Evolutionary conservation across 202 grass and related monocot species (phyloP).

Genomic region (Carex sylvatica): DNA sequence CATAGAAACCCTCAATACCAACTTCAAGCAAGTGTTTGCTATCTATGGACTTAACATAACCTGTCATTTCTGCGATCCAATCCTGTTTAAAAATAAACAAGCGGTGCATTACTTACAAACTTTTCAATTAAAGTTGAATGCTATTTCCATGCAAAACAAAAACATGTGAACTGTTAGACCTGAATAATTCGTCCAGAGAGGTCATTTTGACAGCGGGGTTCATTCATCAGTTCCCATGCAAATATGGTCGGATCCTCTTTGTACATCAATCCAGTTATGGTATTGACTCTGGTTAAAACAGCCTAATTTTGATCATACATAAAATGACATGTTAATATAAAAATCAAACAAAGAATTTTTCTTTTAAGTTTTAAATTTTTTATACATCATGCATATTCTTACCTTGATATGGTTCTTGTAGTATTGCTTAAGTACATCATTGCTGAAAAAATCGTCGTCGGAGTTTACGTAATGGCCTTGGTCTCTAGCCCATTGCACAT

Average conservation of each 20-base stretch:
- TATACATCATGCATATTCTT: not conserved
- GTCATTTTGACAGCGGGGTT: slow-evolving; percentile 67
- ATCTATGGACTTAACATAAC: slow-evolving; percentile 67
- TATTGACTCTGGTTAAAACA: slow-evolving; percentile 60
- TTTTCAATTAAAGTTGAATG: not conserved
- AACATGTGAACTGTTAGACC: slow-evolving; percentile 14
- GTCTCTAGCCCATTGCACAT: slow-evolving; percentile 71
- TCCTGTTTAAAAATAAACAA: slow-evolving; percentile 20
- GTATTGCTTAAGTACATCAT: slow-evolving; percentile 40
- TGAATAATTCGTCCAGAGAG: slow-evolving; percentile 56
- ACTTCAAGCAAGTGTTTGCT: slow-evolving; percentile 76
- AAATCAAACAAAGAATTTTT: not conserved
- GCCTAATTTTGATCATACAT: slow-evolving; percentile 25
- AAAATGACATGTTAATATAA: not conserved
- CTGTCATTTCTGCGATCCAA: slow-evolving; percentile 66
- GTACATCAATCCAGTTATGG: slow-evolving; percentile 56
- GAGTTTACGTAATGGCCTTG: slow-evolving; percentile 48
- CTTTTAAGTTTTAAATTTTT: not conserved
- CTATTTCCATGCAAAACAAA: not conserved
- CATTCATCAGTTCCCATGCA: slow-evolving; percentile 58
- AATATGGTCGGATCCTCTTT: slow-evolving; percentile 72
- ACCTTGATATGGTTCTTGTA: slow-evolving; percentile 84
- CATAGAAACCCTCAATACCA: slow-evolving; percentile 81
- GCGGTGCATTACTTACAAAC: not conserved
- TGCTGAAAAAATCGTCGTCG: slow-evolving; percentile 60